Evolutionary conservation across 2,329 filamentous ascomycete genomes (phyloP).

Genomic region (Orbilia javanica): DNA sequence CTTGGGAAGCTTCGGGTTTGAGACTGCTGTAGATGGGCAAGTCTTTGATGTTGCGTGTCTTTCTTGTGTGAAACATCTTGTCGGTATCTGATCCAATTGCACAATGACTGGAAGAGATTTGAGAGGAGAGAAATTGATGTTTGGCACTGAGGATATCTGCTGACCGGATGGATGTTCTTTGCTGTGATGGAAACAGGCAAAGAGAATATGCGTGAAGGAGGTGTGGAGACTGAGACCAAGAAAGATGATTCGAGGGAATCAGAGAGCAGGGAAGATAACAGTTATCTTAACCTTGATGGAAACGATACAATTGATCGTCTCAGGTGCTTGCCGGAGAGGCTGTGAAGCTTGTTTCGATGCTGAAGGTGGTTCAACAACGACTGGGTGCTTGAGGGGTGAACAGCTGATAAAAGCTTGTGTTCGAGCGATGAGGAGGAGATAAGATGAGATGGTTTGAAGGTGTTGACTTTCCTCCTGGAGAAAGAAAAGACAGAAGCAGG

Average conservation of each 20-base stretch:
- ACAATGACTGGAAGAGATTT: neutral
- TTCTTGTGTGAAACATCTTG: constrained; percentile 1
- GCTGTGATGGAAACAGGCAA: neutral
- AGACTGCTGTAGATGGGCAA: neutral
- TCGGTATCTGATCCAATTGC: constrained; percentile 1
- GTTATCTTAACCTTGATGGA: neutral
- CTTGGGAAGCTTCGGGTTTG: neutral
- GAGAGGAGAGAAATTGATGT: neutral
- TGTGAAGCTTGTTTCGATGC: neutral
- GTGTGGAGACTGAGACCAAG: neutral
- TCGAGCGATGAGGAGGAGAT: neutral
- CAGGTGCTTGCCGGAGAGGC: neutral
- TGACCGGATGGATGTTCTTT: neutral
- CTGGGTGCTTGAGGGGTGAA: neutral
- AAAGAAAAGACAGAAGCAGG: neutral
- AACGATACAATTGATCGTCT: neutral
- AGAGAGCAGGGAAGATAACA: neutral
- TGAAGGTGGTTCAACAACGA: neutral
- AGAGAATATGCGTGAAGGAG: neutral
- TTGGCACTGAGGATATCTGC: neutral
- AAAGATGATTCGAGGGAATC: neutral
- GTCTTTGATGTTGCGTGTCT: constrained; percentile 23
- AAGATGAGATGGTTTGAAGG: neutral
- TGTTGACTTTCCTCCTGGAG: neutral
- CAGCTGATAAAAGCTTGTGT: neutral